Evolutionary conservation across 108 stramenopile species (phyloP).

Genomic region (Cylindrotheca fusiformis): DNA sequence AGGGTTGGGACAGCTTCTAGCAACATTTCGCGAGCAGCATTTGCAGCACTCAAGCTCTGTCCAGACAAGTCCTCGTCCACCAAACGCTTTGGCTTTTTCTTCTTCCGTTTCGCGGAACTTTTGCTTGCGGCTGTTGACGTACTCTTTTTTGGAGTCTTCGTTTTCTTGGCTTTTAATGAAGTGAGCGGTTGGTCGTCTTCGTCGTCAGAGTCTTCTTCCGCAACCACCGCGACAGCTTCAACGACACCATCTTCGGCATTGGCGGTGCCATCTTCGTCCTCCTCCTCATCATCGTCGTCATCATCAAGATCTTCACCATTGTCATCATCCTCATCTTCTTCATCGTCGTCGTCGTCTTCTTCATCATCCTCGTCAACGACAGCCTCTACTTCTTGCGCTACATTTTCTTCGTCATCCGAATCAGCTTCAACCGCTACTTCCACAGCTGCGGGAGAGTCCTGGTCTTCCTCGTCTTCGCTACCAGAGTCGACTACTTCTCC

Average conservation of each 20-base stretch:
- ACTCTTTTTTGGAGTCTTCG: constrained; percentile 10
- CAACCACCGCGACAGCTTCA: constrained; percentile 23
- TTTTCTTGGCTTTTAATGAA: constrained; percentile 1
- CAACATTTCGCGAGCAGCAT: constrained; percentile 49
- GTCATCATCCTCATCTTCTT: constrained; percentile 23
- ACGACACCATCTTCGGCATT: constrained; percentile 6
- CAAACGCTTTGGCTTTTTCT: constrained; percentile 17
- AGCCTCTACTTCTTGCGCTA: no score
- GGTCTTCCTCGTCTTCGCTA: constrained; percentile 30
- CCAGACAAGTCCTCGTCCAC: constrained; percentile 24
- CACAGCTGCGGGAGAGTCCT: constrained; percentile 15
- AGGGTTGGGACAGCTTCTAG: constrained; percentile 47
- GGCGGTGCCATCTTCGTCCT: constrained; percentile 12
- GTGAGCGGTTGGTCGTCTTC: constrained; percentile 20
- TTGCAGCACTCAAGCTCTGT: constrained; percentile 54
- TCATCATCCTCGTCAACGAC: constrained; percentile 32
- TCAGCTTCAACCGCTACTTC: constrained; percentile 20
- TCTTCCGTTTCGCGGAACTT: constrained; percentile 25
- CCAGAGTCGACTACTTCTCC: constrained; percentile 11
- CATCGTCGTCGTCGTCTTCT: constrained; percentile 16
- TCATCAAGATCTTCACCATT: constrained; percentile 42
- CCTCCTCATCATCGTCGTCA: constrained; percentile 31
- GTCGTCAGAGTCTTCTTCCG: constrained; percentile 22
- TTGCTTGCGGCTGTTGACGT: constrained; percentile 10
- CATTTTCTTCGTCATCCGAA: constrained; percentile 34